Conservation (phyloP, 495 filamentous ascomycete species). For the Letharia columbiana region DNA sequence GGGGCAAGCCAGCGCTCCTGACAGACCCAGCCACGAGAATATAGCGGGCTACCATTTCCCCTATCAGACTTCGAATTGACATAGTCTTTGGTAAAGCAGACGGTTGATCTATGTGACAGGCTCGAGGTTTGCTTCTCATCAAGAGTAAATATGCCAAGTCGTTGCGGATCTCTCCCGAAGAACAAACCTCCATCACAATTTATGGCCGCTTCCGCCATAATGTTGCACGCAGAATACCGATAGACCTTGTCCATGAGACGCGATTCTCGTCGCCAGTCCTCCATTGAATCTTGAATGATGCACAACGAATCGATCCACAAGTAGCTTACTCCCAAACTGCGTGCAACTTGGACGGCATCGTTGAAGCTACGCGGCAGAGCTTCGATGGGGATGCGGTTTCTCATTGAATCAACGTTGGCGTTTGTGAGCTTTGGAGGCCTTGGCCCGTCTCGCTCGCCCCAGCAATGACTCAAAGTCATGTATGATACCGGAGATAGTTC, state of each 20-base stretch:
- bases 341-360: conserved; percentile 24
- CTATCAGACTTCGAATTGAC: background rate
- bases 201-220: conserved; percentile 22
- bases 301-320: conserved; percentile 34
- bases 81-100: background rate
- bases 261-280: conserved; percentile 30
- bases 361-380: conserved; percentile 28
- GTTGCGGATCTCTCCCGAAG: conserved; percentile 4
- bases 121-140: conserved; percentile 2
- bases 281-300: conserved; percentile 26
- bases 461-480: conserved; percentile 31
- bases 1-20: conserved; percentile 31
- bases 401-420: conserved; percentile 13
- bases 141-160: conserved; percentile 4
- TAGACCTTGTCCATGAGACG: conserved; percentile 28
- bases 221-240: conserved; percentile 22
- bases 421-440: conserved; percentile 14
- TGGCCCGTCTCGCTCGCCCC: conserved; percentile 19
- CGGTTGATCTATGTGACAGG: background rate
- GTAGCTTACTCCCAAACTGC: conserved; percentile 22
- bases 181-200: conserved; percentile 20
- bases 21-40: conserved; percentile 29
- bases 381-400: conserved; percentile 15
- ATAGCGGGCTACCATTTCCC: conserved; percentile 14
- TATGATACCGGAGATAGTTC: background rate